phyloP scores from a whole-genome alignment of 768 basidiomycete species.

The Sistotremastrum suecicum region DNA sequence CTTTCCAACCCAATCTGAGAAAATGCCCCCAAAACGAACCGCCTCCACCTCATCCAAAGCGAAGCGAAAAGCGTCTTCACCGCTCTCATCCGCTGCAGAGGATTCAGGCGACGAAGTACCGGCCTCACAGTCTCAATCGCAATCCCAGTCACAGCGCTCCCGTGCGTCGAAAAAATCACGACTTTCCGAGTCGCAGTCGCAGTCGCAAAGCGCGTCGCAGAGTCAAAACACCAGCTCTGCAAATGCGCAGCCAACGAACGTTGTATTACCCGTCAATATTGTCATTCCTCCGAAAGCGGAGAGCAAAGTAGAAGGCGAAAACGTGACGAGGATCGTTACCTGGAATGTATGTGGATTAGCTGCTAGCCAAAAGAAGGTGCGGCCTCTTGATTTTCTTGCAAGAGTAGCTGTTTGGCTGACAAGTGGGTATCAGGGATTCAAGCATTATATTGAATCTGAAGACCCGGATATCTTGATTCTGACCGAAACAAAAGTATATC shows the following conservation, averaged over 20 bases:
- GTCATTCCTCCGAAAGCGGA: slow-evolving; percentile 34
- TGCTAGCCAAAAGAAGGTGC: slow-evolving; percentile 65
- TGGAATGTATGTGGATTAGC: slow-evolving; percentile 78
- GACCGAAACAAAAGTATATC: slow-evolving; percentile 68
- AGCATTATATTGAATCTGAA: slow-evolving; percentile 70
- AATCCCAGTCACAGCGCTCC: too few relatives aligned
- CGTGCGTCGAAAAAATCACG: neutral
- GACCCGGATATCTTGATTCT: slow-evolving; percentile 74
- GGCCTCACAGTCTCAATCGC: too few relatives aligned
- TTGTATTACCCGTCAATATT: slow-evolving; percentile 49
- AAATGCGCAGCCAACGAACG: slow-evolving; percentile 60
- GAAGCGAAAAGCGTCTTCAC: slow-evolving; percentile 2
- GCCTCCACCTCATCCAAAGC: neutral
- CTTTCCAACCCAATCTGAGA: too few relatives aligned
- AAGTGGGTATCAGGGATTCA: slow-evolving; percentile 48
- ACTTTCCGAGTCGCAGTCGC: neutral
- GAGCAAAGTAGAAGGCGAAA: slow-evolving; percentile 4
- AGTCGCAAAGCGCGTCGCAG: neutral
- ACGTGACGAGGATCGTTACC: slow-evolving; percentile 41
- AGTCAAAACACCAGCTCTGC: neutral
- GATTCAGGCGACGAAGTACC: too few relatives aligned
- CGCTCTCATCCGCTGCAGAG: too few relatives aligned
- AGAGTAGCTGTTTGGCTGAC: neutral
- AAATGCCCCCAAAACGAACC: slow-evolving; percentile 5
- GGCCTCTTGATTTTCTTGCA: slow-evolving; percentile 2